Evolutionary conservation across 2,329 filamentous ascomycete species (phyloP), one percentile per base, ranked within the genome.

Genomic region (Diaporthe sp.): DNA sequence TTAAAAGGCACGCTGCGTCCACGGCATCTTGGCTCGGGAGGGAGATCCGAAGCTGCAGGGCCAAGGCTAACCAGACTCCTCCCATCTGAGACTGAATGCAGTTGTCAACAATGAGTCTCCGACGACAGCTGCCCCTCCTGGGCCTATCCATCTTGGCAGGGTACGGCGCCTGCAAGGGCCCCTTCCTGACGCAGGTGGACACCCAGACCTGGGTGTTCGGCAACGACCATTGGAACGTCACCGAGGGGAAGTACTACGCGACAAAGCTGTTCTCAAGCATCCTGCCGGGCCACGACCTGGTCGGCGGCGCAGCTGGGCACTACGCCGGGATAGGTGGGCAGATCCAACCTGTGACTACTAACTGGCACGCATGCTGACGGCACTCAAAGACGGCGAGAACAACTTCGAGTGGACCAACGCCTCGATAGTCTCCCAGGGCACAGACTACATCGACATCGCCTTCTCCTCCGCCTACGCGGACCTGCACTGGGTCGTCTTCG

Each of bases 401-500:
- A 83, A 89, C 75, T 80, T 89, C 8, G 83, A 81, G 42, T 89
- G 86, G 85, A 87, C 85, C 1, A 85, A 84, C 2, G 87, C 86
- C 2, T 80, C 80, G 0, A 84, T 89, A 40, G 81, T 82, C 52
- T 82, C 84, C 1, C 64, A 75, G 42, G 80, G 79, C 54, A 75
- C 69, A 2, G 71, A 80, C 71, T 79, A 84, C 79, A 84, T 88
- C 75, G 87, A 89, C 75, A 81, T 89, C 70, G 81, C 82, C 38
- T 89, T 89, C 78, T 84, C 81, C 3, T 84, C 87, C 0, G 78
- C 74, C 1, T 86, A 87, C 77, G 87, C 86, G 9, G 87, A 88
- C 71, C 84, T 89, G 73, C 87, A 89, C 75, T 89, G 87, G 87
- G 85, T 89, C 15, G 86, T 89, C 73, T 84, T 85, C 76, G 82